phyloP scores from a whole-genome alignment of 306 rosid species.

The Ochetophila trinervis region DNA sequence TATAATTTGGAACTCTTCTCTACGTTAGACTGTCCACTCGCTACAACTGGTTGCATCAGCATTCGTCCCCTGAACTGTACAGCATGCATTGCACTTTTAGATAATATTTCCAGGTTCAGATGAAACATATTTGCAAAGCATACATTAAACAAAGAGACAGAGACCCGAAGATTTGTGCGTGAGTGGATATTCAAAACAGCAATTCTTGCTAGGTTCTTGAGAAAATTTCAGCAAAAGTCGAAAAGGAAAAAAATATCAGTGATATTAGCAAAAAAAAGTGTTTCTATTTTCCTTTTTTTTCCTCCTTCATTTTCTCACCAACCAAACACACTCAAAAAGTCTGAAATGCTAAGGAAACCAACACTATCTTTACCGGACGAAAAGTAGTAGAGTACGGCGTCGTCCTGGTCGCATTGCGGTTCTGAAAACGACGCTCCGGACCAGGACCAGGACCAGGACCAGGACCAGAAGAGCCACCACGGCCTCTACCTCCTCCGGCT shows the following conservation, averaged over 20 bases:
- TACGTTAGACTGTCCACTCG: neutral
- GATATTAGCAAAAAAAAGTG: neutral
- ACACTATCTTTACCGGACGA: slow-evolving; percentile 8
- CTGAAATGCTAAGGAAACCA: neutral
- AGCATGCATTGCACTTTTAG: slow-evolving; percentile 1
- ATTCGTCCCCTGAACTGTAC: slow-evolving; percentile 1
- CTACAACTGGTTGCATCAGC: slow-evolving; percentile 2
- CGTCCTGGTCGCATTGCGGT: slow-evolving; percentile 9
- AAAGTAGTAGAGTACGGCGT: slow-evolving; percentile 17
- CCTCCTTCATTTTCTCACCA: slow-evolving; percentile 9
- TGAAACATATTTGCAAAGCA: neutral
- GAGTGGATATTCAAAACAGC: neutral
- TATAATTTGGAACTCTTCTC: slow-evolving; percentile 33
- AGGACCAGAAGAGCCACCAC: neutral
- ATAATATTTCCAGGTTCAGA: too few relatives aligned
- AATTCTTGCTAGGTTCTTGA: neutral
- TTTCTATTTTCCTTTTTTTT: neutral
- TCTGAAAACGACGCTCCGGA: slow-evolving; percentile 26
- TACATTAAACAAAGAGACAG: neutral
- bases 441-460: slow-evolving; percentile 20
- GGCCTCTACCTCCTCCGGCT: slow-evolving; percentile 3
- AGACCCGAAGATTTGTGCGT: neutral
- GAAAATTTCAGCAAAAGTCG: neutral
- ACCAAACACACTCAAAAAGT: neutral
- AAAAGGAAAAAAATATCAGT: neutral